These are phyloP conservation scores for Trichophyton rubrum DNA, from an alignment of 2,329 filamentous ascomycete species.

Conservation along the genomic window DNA sequence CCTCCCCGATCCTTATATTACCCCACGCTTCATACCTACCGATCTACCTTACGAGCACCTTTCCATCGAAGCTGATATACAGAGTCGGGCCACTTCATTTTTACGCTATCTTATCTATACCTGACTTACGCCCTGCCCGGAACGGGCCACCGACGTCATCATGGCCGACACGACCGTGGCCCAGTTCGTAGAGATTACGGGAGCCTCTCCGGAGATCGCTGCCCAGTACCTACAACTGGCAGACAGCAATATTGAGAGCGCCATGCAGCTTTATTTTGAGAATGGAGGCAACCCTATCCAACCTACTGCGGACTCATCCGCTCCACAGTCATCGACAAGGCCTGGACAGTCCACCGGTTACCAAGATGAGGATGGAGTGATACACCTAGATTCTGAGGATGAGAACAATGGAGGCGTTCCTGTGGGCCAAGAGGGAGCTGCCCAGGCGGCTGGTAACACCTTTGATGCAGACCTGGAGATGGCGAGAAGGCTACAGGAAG, in stretches of 20 bases:
- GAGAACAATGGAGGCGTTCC: slow-evolving; percentile 33
- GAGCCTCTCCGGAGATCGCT: slow-evolving; percentile 59
- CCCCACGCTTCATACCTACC: neutral
- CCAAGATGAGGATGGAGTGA: slow-evolving; percentile 47
- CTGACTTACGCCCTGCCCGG: neutral
- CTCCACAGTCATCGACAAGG: slow-evolving; percentile 22
- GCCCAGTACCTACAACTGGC: slow-evolving; percentile 73
- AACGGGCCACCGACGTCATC: slow-evolving; percentile 12
- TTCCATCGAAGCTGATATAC: neutral
- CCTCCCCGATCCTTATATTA: neutral
- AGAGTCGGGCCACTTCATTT: too few relatives aligned
- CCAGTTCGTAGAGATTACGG: slow-evolving; percentile 72
- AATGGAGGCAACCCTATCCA: slow-evolving; percentile 54
- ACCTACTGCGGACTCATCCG: slow-evolving; percentile 19
- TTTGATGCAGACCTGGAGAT: slow-evolving; percentile 88
- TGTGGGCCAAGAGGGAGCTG: slow-evolving; percentile 20
- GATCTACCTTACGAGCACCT: neutral
- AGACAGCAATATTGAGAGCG: slow-evolving; percentile 72
- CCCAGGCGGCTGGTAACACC: slow-evolving; percentile 28
- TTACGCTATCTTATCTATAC: neutral
- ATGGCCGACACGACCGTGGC: slow-evolving; percentile 60
- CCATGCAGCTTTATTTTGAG: slow-evolving; percentile 81
- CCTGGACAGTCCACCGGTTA: slow-evolving; percentile 27
- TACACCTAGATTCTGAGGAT: slow-evolving; percentile 67
- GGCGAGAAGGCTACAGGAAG: slow-evolving; percentile 81